Percentiles rank a stretch among this genome's conserved stretches.
phyloP scores from a whole-genome alignment of 202 grass and related monocot species.

The Schoenoplectus triqueter region DNA sequence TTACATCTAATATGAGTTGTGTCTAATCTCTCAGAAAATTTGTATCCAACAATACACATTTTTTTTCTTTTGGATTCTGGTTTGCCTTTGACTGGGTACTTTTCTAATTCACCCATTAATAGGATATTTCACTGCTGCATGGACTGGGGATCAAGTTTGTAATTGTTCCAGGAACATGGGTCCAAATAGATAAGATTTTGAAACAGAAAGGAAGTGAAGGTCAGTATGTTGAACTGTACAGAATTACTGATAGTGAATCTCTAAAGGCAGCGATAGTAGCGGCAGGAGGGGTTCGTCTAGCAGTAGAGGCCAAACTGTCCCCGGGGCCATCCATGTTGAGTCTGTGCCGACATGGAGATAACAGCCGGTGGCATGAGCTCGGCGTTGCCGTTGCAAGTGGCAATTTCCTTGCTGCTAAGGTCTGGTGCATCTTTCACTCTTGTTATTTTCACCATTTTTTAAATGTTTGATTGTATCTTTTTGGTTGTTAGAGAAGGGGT shows the following conservation, averaged over 20 bases:
- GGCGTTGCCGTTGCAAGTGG: slow-evolving; percentile 84
- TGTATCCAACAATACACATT: neutral
- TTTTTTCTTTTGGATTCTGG: neutral
- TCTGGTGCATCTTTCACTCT: slow-evolving; percentile 17
- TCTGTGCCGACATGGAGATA: slow-evolving; percentile 89
- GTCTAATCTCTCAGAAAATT: neutral
- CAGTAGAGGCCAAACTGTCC: slow-evolving; percentile 94
- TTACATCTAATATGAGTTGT: neutral
- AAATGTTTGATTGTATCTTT: neutral
- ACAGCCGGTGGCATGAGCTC: slow-evolving; percentile 83
- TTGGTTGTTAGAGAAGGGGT: slow-evolving; percentile 72
- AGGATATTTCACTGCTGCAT: slow-evolving; percentile 97
- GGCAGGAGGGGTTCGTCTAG: slow-evolving; percentile 75
- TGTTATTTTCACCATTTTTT: slow-evolving; percentile 20
- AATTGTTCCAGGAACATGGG: slow-evolving; percentile 87
- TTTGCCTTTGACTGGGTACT: neutral
- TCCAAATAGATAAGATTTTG: slow-evolving; percentile 87
- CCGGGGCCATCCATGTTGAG: slow-evolving; percentile 88
- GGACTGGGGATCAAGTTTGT: slow-evolving; percentile 95
- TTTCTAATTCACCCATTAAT: slow-evolving; percentile 30
- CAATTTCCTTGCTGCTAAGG: slow-evolving; percentile 97
- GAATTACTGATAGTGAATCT: slow-evolving; percentile 83
- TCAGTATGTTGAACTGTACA: slow-evolving; percentile 76
- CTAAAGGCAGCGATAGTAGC: slow-evolving; percentile 90
- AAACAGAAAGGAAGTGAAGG: slow-evolving; percentile 79